Evolutionary conservation across 2,329 filamentous ascomycete genomes (phyloP).

Genomic region (Diaporthe amygdali): DNA sequence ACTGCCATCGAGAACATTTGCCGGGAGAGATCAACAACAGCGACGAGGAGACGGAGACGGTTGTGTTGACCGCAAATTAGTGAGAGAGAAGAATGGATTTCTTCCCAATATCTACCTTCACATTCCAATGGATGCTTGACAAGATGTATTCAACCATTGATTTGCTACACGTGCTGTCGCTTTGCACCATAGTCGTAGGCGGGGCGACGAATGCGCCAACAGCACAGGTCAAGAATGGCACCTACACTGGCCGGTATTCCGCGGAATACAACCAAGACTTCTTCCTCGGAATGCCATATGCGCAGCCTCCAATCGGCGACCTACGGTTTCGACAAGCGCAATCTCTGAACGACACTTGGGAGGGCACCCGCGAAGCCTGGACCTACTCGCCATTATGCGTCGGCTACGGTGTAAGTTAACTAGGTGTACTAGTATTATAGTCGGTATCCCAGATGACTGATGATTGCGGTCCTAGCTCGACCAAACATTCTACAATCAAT

Average conservation of each 20-base stretch:
- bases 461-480: constrained; percentile 1
- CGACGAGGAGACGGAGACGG: not conserved
- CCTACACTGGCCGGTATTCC: constrained; percentile 39
- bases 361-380: constrained; percentile 45
- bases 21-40: not conserved
- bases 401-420: constrained; percentile 46
- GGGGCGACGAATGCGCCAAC: not conserved
- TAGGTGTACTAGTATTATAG: constrained; percentile 24
- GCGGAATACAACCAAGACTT: constrained; percentile 49
- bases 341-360: constrained; percentile 46
- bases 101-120: not conserved
- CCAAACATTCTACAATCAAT: constrained; percentile 20
- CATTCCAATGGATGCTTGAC: not conserved
- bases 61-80: not conserved
- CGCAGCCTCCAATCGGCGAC: constrained; percentile 42
- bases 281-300: constrained; percentile 62
- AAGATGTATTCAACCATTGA: not conserved
- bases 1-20: not conserved
- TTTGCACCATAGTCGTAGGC: not conserved
- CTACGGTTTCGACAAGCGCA: constrained; percentile 41
- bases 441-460: not conserved
- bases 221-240: constrained; percentile 36
- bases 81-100: not conserved
- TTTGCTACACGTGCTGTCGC: not conserved
- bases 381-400: constrained; percentile 52